A percentile compares a stretch with the other conserved stretches of the same genome.
These are phyloP conservation scores for Aaosphaeria arxii DNA, from an alignment of 2,329 filamentous ascomycete species.

Conservation along the genomic window DNA sequence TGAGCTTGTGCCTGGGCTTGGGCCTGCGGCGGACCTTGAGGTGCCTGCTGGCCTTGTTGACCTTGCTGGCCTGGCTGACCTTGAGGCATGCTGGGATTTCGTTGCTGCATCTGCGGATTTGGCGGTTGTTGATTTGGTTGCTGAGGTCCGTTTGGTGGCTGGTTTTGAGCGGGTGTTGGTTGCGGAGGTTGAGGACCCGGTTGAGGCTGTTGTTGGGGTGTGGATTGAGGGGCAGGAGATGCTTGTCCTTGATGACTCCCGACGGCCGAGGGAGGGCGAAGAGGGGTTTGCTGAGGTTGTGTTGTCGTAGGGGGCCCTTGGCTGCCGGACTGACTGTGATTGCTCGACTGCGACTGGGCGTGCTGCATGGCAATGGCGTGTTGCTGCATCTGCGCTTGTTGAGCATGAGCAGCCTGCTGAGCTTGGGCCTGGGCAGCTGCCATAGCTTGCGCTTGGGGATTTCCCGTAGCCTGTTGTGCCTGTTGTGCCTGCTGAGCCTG, in stretches of 20 bases:
- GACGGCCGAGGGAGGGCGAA: constrained; percentile 38
- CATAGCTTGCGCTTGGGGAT: constrained; percentile 35
- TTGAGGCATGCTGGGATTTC: constrained; percentile 12
- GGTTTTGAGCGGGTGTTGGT: constrained; percentile 35
- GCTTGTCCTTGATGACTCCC: constrained; percentile 37
- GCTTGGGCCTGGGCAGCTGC: constrained; percentile 52
- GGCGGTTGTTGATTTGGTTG: constrained; percentile 21
- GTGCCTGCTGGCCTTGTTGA: constrained; percentile 12
- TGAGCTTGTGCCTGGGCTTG: constrained; percentile 14
- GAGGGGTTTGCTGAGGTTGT: constrained; percentile 35
- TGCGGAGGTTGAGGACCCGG: constrained; percentile 21
- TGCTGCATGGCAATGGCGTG: constrained; percentile 48
- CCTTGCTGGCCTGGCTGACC: constrained; percentile 22
- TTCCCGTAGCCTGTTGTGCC: constrained; percentile 34
- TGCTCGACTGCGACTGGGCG: constrained; percentile 48
- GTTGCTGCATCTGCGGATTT: constrained; percentile 15
- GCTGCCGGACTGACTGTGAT: constrained; percentile 43
- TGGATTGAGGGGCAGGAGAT: constrained; percentile 36
- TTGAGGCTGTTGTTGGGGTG: constrained; percentile 34
- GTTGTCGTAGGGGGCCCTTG: constrained; percentile 35
- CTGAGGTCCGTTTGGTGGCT: constrained; percentile 9
- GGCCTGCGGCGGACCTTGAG: constrained; percentile 9
- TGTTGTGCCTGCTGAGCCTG: constrained; percentile 31
- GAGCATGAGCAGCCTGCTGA: constrained; percentile 38
- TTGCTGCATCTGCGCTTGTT: constrained; percentile 44